phyloP scores from a whole-genome alignment of 2,329 filamentous ascomycete genomes.

The Fusarium nematophilum region DNA sequence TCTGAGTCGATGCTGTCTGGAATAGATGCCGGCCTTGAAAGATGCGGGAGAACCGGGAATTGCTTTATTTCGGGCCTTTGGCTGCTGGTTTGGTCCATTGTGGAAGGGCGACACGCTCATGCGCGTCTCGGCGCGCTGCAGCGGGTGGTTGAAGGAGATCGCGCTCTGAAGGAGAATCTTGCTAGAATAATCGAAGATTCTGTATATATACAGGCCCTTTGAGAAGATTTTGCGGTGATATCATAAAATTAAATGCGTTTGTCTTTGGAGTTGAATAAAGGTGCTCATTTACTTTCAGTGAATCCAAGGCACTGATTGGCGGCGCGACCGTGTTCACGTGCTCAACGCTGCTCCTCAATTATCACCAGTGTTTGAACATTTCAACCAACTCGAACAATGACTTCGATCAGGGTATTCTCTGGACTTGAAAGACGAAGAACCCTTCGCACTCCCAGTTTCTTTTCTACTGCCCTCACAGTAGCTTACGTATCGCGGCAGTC shows the following conservation, averaged over 20 bases:
- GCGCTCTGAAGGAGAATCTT: neutral
- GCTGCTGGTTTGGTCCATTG: constrained; percentile 10
- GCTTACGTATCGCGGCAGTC: no score
- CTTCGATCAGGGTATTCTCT: no score
- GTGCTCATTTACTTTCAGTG: no score
- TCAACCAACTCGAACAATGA: no score
- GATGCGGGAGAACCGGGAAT: neutral
- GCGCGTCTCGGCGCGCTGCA: constrained; percentile 10
- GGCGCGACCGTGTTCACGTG: constrained; percentile 22
- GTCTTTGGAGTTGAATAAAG: neutral
- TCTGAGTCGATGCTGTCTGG: constrained; percentile 32
- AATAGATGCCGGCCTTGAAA: constrained; percentile 4
- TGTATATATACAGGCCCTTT: no score
- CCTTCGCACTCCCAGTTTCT: no score
- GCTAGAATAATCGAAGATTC: no score
- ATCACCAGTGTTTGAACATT: no score
- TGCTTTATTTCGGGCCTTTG: neutral
- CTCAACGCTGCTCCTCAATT: no score
- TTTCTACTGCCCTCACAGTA: no score
- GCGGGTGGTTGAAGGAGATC: neutral
- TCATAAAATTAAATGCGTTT: no score
- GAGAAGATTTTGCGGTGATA: neutral
- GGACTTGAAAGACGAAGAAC: no score
- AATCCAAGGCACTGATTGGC: constrained; percentile 12
- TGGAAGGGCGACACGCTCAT: neutral